Conservation (phyloP, 768 basidiomycete species). For the Phylloporus sp. region DNA sequence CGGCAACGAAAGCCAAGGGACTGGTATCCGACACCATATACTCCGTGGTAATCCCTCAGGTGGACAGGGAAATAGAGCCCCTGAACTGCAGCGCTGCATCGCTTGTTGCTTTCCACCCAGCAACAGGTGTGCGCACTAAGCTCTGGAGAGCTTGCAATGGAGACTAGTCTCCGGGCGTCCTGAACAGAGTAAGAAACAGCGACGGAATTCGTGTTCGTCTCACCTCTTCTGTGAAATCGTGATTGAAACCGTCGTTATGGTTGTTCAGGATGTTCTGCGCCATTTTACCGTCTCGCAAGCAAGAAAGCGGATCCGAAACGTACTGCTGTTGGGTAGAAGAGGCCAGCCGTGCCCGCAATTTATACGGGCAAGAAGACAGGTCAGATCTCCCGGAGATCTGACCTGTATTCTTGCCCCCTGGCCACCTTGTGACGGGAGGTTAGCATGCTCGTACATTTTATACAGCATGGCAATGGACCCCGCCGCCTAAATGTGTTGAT, state of each 20-base stretch:
- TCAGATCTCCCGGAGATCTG: no score
- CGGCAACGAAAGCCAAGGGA: constrained; percentile 13
- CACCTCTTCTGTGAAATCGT: constrained; percentile 30
- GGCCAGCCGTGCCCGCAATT: constrained; percentile 2
- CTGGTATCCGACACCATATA: constrained; percentile 8
- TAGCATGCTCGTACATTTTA: background rate
- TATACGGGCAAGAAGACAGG: constrained; percentile 13
- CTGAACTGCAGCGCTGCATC: constrained; percentile 15
- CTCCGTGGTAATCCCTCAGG: constrained; percentile 19
- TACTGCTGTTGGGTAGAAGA: background rate
- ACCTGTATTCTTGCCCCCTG: no score
- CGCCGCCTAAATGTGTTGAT: constrained; percentile 11
- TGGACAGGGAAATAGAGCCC: constrained; percentile 16
- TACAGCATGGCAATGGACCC: constrained; percentile 24
- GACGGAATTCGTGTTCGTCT: background rate
- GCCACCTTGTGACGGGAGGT: background rate
- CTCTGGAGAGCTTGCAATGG: constrained; percentile 28
- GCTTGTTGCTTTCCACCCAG: constrained; percentile 15
- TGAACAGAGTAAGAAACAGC: constrained; percentile 10
- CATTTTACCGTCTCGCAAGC: constrained; percentile 12
- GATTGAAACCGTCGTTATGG: constrained; percentile 25
- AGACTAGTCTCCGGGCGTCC: constrained; percentile 24
- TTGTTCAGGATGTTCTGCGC: constrained; percentile 11
- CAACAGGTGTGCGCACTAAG: constrained; percentile 21
- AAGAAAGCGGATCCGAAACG: background rate